Evolutionary conservation across 371 early-diverging fungal genomes (phyloP), one percentile per base, ranked within the genome.

Genomic region (Saksenaea oblongispora): DNA sequence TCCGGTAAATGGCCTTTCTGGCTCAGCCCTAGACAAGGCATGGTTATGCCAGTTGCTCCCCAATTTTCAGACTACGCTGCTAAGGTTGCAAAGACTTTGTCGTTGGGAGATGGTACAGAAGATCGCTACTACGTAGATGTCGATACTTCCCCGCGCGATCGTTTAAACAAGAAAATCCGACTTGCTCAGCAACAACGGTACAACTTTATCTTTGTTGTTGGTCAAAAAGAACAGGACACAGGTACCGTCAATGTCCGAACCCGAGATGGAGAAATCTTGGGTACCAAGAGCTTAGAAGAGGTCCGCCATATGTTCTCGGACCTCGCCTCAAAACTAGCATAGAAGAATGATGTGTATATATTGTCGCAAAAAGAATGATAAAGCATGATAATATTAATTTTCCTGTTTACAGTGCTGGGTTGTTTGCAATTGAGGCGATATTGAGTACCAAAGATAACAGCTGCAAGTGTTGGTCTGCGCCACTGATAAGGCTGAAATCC

Each of bases 1-100:
- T 90, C 82, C 2, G 96, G 95, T 37, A 85, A 88, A 56, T 93
- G 96, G 90, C 99, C 99, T n/a, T 93, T 99, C 85, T 99, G 99
- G 99, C 78, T 99, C 15, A 93, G 93, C 31, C 99, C 99, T 17
- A 89, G 97, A 41, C 99, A 99, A 79, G 89, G 94, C 17, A 85
- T 92, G 63, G 89, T 99, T 31, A 87, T 99, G 24, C 98, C 97
- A 1, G 91, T 94, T 14, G 80, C 78, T 10, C 72, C 79, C 1
- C 76, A 70, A n/a, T 80, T 80, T 57, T 51, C 72, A 14, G 82
- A 80, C 5, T 84, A 82, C 61, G 83, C 82, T 14, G 51, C 71
- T 59, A 63, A 68, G 57, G 75, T 74, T n/a, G 73, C 78, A 36
- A 68, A 74, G 59, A 41, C 73, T n/a, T 55, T 78, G 26, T 75